These are phyloP conservation scores for Isatis tinctoria DNA, from an alignment of 345 rosid genomes.

Conservation along the genomic window DNA sequence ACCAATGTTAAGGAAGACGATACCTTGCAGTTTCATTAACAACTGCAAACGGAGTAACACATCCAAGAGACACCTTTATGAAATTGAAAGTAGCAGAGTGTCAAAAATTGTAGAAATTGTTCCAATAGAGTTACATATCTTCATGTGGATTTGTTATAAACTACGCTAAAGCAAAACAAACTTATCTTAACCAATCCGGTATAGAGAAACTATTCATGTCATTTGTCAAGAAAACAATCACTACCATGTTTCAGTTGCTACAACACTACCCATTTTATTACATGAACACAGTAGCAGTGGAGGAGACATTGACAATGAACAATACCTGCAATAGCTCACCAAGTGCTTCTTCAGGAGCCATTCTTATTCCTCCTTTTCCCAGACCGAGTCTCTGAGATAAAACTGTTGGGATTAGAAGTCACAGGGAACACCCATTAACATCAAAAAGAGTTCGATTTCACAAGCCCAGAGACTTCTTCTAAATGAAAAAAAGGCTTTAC, in stretches of 20 bases:
- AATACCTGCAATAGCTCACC: conserved; percentile 74
- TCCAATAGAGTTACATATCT: not conserved
- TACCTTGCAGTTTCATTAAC: conserved; percentile 86
- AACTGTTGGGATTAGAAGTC: conserved; percentile 50
- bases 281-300: not conserved
- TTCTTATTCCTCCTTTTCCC: conserved; percentile 89
- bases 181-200: not conserved
- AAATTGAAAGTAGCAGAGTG: not conserved
- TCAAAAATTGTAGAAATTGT: not conserved
- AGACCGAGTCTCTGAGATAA: conserved; percentile 92
- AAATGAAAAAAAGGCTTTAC: conserved; percentile 28
- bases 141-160: not conserved
- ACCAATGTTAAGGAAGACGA: not conserved
- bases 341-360: conserved; percentile 94
- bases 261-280: not conserved
- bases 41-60: conserved; percentile 85
- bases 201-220: not conserved
- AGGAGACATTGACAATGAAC: not conserved
- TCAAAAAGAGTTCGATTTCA: not conserved
- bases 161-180: not conserved
- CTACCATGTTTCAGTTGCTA: not conserved
- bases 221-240: not conserved
- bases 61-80: conserved; percentile 73
- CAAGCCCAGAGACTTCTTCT: not conserved
- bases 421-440: conserved; percentile 35